phyloP scores from a whole-genome alignment of 495 filamentous ascomycete genomes.

The Tetracladium marchalianum region DNA sequence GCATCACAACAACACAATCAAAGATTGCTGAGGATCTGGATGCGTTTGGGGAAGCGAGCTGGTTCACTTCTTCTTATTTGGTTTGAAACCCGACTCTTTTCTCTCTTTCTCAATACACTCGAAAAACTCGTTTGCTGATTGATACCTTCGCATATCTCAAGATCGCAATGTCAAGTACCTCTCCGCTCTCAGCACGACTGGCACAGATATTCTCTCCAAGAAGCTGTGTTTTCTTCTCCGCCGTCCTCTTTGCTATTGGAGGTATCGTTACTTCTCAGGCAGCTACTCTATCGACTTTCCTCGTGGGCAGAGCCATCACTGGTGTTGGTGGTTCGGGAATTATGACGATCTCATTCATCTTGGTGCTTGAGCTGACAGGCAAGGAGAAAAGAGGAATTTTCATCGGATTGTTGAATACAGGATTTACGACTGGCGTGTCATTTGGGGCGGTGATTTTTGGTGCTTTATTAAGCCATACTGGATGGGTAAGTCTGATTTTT shows the following conservation, averaged over 20 bases:
- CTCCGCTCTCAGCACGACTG: constrained; percentile 56
- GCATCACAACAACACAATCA: constrained; percentile 67
- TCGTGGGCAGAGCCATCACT: constrained; percentile 52
- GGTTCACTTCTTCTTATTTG: constrained; percentile 67
- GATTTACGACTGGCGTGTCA: constrained; percentile 60
- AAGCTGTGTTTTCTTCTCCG: constrained; percentile 44
- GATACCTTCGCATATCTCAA: not conserved
- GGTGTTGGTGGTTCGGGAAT: constrained; percentile 59
- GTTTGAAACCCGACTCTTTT: not conserved
- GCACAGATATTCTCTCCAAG: constrained; percentile 59
- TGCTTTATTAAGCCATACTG: constrained; percentile 45
- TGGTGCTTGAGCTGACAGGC: constrained; percentile 57
- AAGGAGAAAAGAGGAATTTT: constrained; percentile 56
- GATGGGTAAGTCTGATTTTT: constrained; percentile 50
- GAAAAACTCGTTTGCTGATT: not conserved
- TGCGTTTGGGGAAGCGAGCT: constrained; percentile 58
- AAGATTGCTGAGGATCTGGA: constrained; percentile 61
- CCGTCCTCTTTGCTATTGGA: constrained; percentile 48
- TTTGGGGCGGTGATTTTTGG: constrained; percentile 63
- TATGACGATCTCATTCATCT: constrained; percentile 55
- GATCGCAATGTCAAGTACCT: constrained; percentile 57
- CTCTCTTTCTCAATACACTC: constrained; percentile 16
- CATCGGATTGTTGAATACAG: constrained; percentile 55
- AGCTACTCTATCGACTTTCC: constrained; percentile 43
- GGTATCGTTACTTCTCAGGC: constrained; percentile 52